phyloP scores from a whole-genome alignment of 1,284 basidiomycete genomes.

The Coniferiporia sulphurascens region DNA sequence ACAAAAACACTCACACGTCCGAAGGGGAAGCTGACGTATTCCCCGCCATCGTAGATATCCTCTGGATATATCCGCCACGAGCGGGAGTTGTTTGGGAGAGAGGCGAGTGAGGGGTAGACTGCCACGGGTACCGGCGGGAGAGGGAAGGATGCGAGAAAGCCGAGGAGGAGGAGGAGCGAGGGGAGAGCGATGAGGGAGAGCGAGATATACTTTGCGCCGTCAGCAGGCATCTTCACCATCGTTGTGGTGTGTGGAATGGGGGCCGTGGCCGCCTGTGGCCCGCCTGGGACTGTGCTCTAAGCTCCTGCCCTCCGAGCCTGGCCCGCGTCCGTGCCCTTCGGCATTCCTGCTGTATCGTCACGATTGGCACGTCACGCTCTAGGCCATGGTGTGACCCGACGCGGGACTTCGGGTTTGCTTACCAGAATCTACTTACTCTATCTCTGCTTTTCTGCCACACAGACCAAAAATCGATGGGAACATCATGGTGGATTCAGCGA shows the following conservation, averaged over 20 bases:
- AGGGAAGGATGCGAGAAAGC: conserved; percentile 61
- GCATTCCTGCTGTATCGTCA: no score
- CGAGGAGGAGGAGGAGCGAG: conserved; percentile 50
- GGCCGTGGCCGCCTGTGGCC: no score
- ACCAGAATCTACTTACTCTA: no score
- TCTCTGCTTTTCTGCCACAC: no score
- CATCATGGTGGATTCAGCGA: no score
- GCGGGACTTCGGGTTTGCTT: no score
- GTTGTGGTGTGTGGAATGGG: neutral
- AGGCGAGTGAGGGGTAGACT: conserved; percentile 54
- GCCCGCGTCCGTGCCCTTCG: no score
- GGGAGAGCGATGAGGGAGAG: conserved; percentile 55
- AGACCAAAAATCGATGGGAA: no score
- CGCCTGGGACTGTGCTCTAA: no score
- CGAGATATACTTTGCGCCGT: conserved; percentile 33
- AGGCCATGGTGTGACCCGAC: no score
- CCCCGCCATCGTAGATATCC: conserved; percentile 58
- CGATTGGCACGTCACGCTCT: no score
- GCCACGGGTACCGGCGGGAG: conserved; percentile 43
- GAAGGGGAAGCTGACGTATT: conserved; percentile 57
- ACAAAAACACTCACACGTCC: conserved; percentile 42
- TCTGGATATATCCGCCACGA: conserved; percentile 70
- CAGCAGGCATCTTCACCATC: neutral
- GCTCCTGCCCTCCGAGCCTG: no score
- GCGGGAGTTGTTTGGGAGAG: conserved; percentile 44